These are phyloP conservation scores for Ilyonectria robusta DNA, from an alignment of 2,329 filamentous ascomycete species.

Conservation along the genomic window DNA sequence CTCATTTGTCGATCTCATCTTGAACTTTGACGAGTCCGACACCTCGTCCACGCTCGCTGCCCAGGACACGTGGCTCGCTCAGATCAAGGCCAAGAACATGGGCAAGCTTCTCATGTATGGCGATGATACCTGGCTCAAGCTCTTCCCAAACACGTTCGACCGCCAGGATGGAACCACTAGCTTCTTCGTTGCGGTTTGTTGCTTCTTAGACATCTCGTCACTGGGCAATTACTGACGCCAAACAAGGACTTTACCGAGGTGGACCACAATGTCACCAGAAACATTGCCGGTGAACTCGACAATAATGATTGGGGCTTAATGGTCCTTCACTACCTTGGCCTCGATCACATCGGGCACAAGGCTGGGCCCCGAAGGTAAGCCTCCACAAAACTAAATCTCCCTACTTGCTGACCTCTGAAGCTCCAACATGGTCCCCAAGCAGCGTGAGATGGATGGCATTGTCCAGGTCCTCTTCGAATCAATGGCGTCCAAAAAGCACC, in stretches of 20 bases:
- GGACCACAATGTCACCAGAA: slow-evolving; percentile 95
- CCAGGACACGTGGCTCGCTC: slow-evolving; percentile 96
- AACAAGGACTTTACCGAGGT: slow-evolving; percentile 95
- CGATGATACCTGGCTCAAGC: slow-evolving; percentile 97
- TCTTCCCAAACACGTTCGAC: slow-evolving; percentile 91
- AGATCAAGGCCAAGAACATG: slow-evolving; percentile 80
- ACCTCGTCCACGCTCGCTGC: slow-evolving; percentile 87
- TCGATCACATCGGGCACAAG: slow-evolving; percentile 99
- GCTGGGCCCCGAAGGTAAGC: slow-evolving; percentile 84
- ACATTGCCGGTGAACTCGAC: slow-evolving; percentile 82
- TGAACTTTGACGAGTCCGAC: slow-evolving; percentile 96
- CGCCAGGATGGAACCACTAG: slow-evolving; percentile 93
- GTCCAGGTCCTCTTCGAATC: slow-evolving; percentile 82
- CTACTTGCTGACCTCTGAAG: slow-evolving; percentile 58
- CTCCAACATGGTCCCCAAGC: slow-evolving; percentile 92
- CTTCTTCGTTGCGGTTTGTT: slow-evolving; percentile 94
- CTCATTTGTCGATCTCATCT: slow-evolving; percentile 95
- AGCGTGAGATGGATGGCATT: slow-evolving; percentile 92
- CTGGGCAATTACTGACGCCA: slow-evolving; percentile 13
- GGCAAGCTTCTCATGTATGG: slow-evolving; percentile 95
- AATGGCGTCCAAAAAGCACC: slow-evolving; percentile 78
- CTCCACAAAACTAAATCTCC: background rate
- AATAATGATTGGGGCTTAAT: slow-evolving; percentile 91
- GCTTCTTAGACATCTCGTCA: background rate
- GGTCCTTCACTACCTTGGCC: slow-evolving; percentile 94